Evolutionary conservation across 1,284 basidiomycete genomes (phyloP).

Genomic region (Trichosporon faecale): DNA sequence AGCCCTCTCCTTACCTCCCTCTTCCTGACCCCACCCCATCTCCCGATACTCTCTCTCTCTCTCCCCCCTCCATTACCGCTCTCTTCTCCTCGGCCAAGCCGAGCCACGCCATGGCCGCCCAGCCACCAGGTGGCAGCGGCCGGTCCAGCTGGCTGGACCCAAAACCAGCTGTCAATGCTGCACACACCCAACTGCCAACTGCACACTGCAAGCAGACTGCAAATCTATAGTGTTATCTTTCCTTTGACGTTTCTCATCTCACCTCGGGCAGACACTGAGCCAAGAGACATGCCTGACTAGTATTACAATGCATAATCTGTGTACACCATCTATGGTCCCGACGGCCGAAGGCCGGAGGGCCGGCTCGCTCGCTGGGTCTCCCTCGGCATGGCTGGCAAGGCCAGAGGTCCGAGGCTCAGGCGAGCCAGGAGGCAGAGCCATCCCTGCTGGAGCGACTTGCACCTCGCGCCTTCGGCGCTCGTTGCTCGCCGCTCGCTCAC

Average conservation of each 20-base stretch:
- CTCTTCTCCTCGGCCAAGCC: not conserved
- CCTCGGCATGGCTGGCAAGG: too few species aligned
- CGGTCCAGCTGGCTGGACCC: conserved; percentile 2
- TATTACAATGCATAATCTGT: conserved; percentile 6
- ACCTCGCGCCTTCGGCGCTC: not conserved
- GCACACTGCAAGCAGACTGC: not conserved
- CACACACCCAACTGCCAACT: too few species aligned
- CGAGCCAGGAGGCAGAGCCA: too few species aligned
- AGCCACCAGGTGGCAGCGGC: not conserved
- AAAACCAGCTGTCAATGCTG: not conserved
- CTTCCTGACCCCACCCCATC: too few species aligned
- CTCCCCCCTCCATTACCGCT: too few species aligned
- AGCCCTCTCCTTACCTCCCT: not conserved
- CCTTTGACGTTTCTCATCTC: not conserved
- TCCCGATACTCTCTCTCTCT: too few species aligned
- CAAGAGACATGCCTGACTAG: not conserved
- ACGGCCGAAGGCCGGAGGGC: too few species aligned
- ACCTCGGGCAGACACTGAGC: not conserved
- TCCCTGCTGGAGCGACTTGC: not conserved
- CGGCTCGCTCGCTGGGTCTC: too few species aligned
- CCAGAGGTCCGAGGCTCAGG: too few species aligned
- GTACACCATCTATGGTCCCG: not conserved
- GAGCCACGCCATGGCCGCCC: not conserved
- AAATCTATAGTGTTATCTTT: not conserved
- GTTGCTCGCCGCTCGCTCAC: conserved; percentile 11